phyloP scores from a whole-genome alignment of 495 filamentous ascomycete species.

The Podospora didyma region DNA sequence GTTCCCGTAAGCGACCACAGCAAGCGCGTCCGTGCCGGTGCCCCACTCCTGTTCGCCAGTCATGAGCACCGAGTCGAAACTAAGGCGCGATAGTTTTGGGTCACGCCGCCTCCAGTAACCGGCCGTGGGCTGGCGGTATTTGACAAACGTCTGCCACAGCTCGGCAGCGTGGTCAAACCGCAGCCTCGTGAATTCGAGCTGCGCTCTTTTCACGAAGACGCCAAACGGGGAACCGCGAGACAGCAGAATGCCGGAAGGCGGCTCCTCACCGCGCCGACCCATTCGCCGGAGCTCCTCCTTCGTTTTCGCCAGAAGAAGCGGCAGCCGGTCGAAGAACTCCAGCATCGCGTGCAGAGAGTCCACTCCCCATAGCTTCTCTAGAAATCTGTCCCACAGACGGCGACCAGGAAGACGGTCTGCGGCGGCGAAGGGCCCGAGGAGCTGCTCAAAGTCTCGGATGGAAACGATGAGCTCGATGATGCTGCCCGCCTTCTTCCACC shows the following conservation, averaged over 20 bases:
- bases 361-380: conserved; percentile 80
- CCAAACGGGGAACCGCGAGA: conserved; percentile 76
- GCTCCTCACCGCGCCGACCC: conserved; percentile 21
- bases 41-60: conserved; percentile 45
- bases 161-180: conserved; percentile 72
- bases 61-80: conserved; percentile 64
- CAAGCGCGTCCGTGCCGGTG: conserved; percentile 33
- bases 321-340: conserved; percentile 61
- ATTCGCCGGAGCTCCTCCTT: conserved; percentile 52
- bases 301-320: conserved; percentile 55
- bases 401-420: conserved; percentile 69
- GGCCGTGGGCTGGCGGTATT: conserved; percentile 73
- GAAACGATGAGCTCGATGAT: conserved; percentile 51
- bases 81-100: conserved; percentile 54
- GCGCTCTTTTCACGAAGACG: conserved; percentile 71
- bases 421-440: conserved; percentile 52
- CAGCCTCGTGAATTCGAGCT: conserved; percentile 74
- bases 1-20: conserved; percentile 59
- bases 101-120: conserved; percentile 66
- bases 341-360: conserved; percentile 75
- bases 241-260: conserved; percentile 44
- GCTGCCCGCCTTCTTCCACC: conserved; percentile 38
- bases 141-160: conserved; percentile 76
- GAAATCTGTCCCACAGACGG: conserved; percentile 77
- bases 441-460: conserved; percentile 63